These are phyloP conservation scores for Pseudogymnoascus sp. DNA, from an alignment of 2,329 filamentous ascomycete genomes.

Conservation along the genomic window DNA sequence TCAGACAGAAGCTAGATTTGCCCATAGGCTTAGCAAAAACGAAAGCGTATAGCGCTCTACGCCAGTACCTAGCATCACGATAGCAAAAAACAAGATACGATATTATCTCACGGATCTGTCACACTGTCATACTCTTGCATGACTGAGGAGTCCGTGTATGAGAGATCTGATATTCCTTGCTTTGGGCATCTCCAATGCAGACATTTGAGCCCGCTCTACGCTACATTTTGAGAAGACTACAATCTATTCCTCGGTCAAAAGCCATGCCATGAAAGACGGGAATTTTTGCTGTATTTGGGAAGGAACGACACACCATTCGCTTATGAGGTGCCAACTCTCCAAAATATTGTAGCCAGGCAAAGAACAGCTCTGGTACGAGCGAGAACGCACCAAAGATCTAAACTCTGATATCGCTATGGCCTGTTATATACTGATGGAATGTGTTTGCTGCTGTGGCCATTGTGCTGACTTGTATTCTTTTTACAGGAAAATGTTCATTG, in stretches of 20 bases:
- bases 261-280: neutral
- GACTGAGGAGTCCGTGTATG: constrained; percentile 16
- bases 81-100: constrained; percentile 53
- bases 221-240: neutral
- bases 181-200: neutral
- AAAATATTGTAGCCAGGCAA: constrained; percentile 1
- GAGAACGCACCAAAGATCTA: neutral
- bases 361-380: neutral
- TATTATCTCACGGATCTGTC: constrained; percentile 28
- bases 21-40: constrained; percentile 41
- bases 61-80: constrained; percentile 66
- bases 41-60: constrained; percentile 50
- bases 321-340: neutral
- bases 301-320: neutral
- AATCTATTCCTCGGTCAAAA: neutral
- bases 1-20: constrained; percentile 29
- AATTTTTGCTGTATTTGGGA: neutral
- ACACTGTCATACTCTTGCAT: constrained; percentile 28
- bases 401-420: neutral
- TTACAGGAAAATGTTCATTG: constrained; percentile 97
- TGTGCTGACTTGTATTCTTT: constrained; percentile 9
- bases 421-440: neutral
- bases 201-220: neutral
- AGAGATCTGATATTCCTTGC: constrained; percentile 3
- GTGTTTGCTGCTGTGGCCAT: neutral